Evolutionary conservation across 371 early-diverging fungal genomes (phyloP), one percentile per base, ranked within the genome.

Genomic region (Blakeslea trispora): DNA sequence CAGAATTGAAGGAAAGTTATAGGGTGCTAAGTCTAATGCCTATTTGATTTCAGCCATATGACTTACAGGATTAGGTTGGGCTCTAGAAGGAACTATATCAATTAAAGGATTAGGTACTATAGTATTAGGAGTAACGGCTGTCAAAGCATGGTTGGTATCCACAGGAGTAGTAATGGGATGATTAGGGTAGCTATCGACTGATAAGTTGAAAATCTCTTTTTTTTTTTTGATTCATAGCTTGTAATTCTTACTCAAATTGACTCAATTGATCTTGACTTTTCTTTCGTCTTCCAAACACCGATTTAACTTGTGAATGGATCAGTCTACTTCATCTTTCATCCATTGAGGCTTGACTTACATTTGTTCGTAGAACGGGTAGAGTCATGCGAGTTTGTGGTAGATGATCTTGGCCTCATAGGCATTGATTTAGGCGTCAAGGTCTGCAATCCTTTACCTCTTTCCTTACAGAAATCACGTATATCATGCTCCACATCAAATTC

Each of bases 341-440:
- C n/a, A n/a, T n/a, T n/a, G n/a, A n/a, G n/a, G n/a, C n/a, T n/a
- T n/a, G 31, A 41, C 28, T 55, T 50, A 55, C 61, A 57, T 50
- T 57, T 57, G 23, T 50, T 57, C 45, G 50, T 43, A 23, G 55
- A 55, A 50, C 61, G 61, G 31, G 37, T 44, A 28, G 61, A 50
- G 32, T 61, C 61, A 13, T 43, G 39, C 32, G 55, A 61, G 21
- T 28, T 24, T 15, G 28, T 39, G 5, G 58, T 58, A 18, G 45
- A 50, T n/a, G 51, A 43, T 45, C 51, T 50, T 19, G 42, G 35
- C 14, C 51, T 50, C 18, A 13, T n/a, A 11, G 37, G 10, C 15
- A 21, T 28, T 41, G 15, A 1, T 23, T 8, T 18, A 18, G 43
- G 4, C 1, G 24, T 37, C 1, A 45, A 23, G 7, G 48, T 47